These are phyloP conservation scores for Incumbomyces lentus DNA, from an alignment of 2,329 filamentous ascomycete species.

Conservation along the genomic window DNA sequence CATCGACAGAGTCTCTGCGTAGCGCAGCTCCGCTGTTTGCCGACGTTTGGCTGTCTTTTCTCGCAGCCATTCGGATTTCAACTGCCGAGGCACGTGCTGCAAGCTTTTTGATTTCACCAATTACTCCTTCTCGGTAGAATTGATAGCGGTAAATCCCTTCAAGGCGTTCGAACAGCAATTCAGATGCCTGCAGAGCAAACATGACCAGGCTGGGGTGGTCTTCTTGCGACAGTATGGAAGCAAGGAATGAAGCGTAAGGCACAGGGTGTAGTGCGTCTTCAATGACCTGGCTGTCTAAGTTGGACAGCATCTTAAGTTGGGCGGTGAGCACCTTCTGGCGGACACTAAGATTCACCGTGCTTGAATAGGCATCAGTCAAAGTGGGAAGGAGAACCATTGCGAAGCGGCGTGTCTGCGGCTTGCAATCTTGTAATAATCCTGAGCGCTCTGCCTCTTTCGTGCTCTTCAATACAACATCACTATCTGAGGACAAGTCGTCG, in stretches of 20 bases:
- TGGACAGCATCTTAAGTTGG: conserved; percentile 97
- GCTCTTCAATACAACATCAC: conserved; percentile 25
- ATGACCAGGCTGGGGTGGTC: conserved; percentile 83
- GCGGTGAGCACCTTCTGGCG: conserved; percentile 89
- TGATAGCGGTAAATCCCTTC: conserved; percentile 89
- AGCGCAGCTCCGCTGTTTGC: neutral
- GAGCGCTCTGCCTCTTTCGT: conserved; percentile 59
- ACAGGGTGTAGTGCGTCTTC: conserved; percentile 77
- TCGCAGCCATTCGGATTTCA: neutral
- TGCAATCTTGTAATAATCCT: conserved; percentile 72
- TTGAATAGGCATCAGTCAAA: conserved; percentile 91
- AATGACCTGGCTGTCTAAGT: conserved; percentile 75
- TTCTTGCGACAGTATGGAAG: conserved; percentile 88
- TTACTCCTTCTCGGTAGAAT: conserved; percentile 92
- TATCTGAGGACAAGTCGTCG: conserved; percentile 38
- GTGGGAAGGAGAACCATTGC: conserved; percentile 89
- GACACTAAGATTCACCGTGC: conserved; percentile 89
- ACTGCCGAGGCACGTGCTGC: conserved; percentile 39
- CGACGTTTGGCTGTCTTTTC: conserved; percentile 7
- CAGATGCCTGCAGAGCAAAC: conserved; percentile 77
- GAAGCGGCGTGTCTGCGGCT: conserved; percentile 78
- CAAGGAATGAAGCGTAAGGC: conserved; percentile 89
- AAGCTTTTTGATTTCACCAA: conserved; percentile 77
- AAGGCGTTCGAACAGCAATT: conserved; percentile 73
- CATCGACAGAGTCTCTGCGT: conserved; percentile 32